phyloP scores from a whole-genome alignment of 2,329 filamentous ascomycete genomes.

The Pseudopyricularia cyperi region DNA sequence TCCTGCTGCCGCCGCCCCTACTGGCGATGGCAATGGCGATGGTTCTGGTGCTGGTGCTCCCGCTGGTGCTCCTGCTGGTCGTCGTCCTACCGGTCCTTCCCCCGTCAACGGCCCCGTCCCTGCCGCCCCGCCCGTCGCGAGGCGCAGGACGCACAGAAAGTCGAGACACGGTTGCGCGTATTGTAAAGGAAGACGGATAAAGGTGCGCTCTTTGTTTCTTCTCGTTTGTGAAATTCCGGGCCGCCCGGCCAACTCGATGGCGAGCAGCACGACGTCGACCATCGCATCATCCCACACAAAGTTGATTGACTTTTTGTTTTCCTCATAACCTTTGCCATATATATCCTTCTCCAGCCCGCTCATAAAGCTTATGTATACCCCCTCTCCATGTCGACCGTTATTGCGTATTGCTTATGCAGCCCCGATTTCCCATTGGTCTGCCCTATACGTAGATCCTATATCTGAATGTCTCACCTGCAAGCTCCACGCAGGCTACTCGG shows the following conservation, averaged over 20 bases:
- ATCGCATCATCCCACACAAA: no score
- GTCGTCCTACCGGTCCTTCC: not conserved
- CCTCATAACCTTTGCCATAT: not conserved
- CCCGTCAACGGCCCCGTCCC: not conserved
- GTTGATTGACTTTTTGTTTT: not conserved
- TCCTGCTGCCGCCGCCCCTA: not conserved
- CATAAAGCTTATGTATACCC: no score
- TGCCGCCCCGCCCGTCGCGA: not conserved
- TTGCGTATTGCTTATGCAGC: no score
- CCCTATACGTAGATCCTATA: no score
- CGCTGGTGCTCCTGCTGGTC: no score
- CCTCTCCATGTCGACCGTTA: no score
- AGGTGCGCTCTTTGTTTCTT: not conserved
- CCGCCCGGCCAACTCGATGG: not conserved
- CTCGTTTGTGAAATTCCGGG: not conserved
- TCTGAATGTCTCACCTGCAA: no score
- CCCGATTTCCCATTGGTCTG: no score
- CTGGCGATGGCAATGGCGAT: not conserved
- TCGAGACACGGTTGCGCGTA: conserved; percentile 1
- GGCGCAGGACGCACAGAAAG: conserved; percentile 1
- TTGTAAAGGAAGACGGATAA: conserved; percentile 2
- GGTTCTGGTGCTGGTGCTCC: not conserved
- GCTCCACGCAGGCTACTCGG: no score
- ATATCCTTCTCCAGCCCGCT: no score
- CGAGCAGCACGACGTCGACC: no score